These are phyloP conservation scores for Paramecium octaurelia DNA, from an alignment of 73 alveolate species.

Conservation along the genomic window DNA sequence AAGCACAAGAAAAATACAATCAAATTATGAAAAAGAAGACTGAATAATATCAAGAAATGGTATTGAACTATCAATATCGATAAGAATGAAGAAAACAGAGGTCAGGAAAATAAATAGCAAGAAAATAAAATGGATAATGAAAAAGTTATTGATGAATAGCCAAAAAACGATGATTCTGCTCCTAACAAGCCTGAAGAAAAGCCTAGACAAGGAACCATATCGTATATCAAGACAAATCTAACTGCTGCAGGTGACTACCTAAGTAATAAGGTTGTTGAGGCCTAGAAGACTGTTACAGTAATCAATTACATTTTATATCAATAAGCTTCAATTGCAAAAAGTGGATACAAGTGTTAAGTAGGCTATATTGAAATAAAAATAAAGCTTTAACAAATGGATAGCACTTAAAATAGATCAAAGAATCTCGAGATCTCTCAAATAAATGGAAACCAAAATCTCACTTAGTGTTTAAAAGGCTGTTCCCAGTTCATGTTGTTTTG, in stretches of 20 bases:
- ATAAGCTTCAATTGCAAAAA: background rate
- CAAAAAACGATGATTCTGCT: background rate
- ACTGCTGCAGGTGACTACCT: background rate
- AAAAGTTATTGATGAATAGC: background rate
- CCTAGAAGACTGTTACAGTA: background rate
- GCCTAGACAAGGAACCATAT: background rate
- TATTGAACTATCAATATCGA: background rate
- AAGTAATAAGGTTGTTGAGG: background rate
- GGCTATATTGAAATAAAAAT: background rate
- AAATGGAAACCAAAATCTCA: background rate
- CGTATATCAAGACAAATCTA: background rate
- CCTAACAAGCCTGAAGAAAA: background rate
- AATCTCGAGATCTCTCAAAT: background rate
- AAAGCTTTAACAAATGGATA: conserved; percentile 26
- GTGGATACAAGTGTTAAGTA: background rate
- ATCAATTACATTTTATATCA: background rate
- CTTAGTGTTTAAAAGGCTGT: conserved; percentile 8
- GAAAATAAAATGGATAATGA: background rate
- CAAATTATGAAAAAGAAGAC: background rate
- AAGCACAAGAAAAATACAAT: background rate
- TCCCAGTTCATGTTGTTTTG: background rate
- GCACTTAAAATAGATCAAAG: conserved; percentile 26
- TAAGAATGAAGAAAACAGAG: background rate
- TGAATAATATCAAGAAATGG: background rate
- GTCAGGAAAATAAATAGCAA: background rate